Evolutionary conservation across 345 rosid genomes (phyloP).

Genomic region (Microcos paniculata): DNA sequence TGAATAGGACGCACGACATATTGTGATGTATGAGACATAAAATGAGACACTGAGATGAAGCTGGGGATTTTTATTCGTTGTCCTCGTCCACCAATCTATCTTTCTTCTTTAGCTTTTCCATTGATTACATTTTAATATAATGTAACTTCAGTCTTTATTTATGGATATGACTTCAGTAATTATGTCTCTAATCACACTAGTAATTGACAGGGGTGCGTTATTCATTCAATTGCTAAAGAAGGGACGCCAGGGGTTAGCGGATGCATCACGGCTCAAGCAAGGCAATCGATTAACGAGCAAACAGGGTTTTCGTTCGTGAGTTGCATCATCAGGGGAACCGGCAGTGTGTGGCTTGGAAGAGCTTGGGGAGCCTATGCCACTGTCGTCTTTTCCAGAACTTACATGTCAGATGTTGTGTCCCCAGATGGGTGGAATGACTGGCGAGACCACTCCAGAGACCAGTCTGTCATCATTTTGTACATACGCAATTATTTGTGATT

Average conservation of each 20-base stretch:
- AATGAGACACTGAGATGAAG: no score
- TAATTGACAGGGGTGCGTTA: conserved; percentile 41
- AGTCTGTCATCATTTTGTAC: conserved; percentile 34
- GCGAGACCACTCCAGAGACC: conserved; percentile 56
- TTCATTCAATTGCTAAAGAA: conserved; percentile 47
- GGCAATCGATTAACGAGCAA: conserved; percentile 40
- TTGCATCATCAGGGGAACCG: conserved; percentile 58
- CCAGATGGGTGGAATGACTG: conserved; percentile 79
- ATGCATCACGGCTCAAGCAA: conserved; percentile 55
- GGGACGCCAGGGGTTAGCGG: conserved; percentile 32
- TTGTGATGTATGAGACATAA: no score
- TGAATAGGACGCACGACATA: no score
- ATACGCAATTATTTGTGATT: background rate
- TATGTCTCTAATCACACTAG: no score
- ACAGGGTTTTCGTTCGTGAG: conserved; percentile 75
- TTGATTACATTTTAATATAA: no score
- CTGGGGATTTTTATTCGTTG: no score
- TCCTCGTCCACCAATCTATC: no score
- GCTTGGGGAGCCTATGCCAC: conserved; percentile 75
- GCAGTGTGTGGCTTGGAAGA: conserved; percentile 72
- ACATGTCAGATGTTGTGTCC: conserved; percentile 56
- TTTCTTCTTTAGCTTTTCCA: no score
- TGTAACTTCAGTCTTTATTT: no score
- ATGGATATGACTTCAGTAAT: no score
- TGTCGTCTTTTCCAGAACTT: conserved; percentile 59